Base-by-base conservation (phyloP, 352 stramenopile genomes). In the Globisporangium parvum region DNA sequence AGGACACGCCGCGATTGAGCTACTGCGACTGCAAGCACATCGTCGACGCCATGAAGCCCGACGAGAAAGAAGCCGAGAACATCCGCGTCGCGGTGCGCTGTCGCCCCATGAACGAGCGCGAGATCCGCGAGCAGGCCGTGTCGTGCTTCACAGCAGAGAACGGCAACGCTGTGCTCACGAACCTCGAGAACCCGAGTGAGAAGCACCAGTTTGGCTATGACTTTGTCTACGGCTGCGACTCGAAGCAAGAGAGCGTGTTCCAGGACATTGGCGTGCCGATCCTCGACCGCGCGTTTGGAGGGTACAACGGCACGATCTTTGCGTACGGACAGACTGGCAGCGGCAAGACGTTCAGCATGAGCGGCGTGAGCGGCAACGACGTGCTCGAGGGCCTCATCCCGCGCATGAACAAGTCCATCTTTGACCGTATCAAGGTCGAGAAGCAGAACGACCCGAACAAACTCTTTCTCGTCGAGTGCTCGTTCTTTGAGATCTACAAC, bases 401-500 rank as follows among this genome's bases (percentile, higher is more conserved):
- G 26, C 84, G 87, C 57, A 87, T 97, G 60, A 97, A 97, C 69
- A 68, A 68, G 26, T 75, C 87, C 9, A 88, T 98, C 28, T 98
- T 98, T 47, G 77, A 95, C 33, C 75, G 87, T 24, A 77, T 97
- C 31, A 56, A 70, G 9, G 67, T 65, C 10, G 82, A 88, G 26
- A 84, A 85, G 24, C 71, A 59, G 6, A 77, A 85, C 26, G 70
- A 80, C 54, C 73, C 75, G 2, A 80, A 87, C 53, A 96, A 89
- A 23, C 69, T 80, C 41, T 98, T 94, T 60, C 67, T 97, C 9
- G 82, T 98, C 21, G 85, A 94, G 53, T 95, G 82, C 37, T 97
- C 90, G 15, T 98, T 96, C 71, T 93, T 98, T 58, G 93, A 98
- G 63, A 98, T 98, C 48, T 98, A 98, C 74, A 98, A 98, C 57